phyloP scores from a whole-genome alignment of 2,329 filamentous ascomycete genomes.

The Xylariaceae sp. region DNA sequence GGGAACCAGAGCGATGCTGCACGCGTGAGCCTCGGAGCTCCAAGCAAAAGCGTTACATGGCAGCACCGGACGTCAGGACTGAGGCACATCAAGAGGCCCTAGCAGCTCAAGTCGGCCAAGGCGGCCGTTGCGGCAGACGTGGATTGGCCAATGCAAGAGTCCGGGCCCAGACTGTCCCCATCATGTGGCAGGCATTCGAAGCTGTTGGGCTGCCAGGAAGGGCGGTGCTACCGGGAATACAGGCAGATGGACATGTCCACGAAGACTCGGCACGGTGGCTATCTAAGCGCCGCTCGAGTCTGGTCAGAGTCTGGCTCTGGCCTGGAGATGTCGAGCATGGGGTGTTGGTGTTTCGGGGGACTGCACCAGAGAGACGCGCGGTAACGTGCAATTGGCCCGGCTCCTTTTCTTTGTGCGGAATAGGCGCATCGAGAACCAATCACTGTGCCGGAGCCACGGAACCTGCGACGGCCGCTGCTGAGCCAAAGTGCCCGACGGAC shows the following conservation, averaged over 20 bases:
- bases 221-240: slow-evolving; percentile 14
- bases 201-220: slow-evolving; percentile 1
- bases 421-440: slow-evolving; percentile 24
- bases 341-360: slow-evolving; percentile 23
- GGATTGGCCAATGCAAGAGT: slow-evolving; percentile 22
- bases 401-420: neutral
- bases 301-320: too few relatives aligned
- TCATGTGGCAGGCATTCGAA: slow-evolving; percentile 11
- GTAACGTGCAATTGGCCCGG: slow-evolving; percentile 26
- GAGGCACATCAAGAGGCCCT: slow-evolving; percentile 27
- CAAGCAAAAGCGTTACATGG: slow-evolving; percentile 13
- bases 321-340: slow-evolving; percentile 1
- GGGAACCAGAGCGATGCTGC: slow-evolving; percentile 9
- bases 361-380: slow-evolving; percentile 24
- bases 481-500: too few relatives aligned
- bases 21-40: slow-evolving; percentile 3
- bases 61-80: slow-evolving; percentile 24
- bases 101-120: slow-evolving; percentile 18
- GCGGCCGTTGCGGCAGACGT: slow-evolving; percentile 1
- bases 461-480: slow-evolving; percentile 20
- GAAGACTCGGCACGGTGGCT: slow-evolving; percentile 16
- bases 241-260: slow-evolving; percentile 10
- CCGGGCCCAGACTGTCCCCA: slow-evolving; percentile 12
- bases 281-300: slow-evolving; percentile 23
- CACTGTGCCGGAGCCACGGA: slow-evolving; percentile 8